phyloP scores from a whole-genome alignment of 2,329 filamentous ascomycete species.

The Fusarium sp. region DNA sequence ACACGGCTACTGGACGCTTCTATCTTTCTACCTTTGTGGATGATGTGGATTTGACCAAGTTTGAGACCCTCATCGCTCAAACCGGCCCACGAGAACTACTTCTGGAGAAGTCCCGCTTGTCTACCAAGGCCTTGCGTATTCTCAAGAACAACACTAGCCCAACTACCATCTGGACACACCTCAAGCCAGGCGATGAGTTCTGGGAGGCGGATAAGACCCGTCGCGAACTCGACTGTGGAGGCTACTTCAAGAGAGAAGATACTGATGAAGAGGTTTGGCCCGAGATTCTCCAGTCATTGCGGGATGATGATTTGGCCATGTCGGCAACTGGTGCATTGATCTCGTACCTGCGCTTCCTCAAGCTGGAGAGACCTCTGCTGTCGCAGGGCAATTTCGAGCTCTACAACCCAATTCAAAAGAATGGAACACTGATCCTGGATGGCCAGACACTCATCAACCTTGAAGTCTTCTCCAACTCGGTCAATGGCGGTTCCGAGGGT shows the following conservation, averaged over 20 bases:
- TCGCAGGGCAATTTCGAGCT: constrained; percentile 89
- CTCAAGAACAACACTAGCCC: constrained; percentile 94
- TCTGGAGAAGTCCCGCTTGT: constrained; percentile 86
- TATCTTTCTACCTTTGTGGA: constrained; percentile 92
- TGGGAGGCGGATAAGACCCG: constrained; percentile 85
- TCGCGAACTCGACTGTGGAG: constrained; percentile 79
- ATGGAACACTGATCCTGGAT: constrained; percentile 90
- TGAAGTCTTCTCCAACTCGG: constrained; percentile 94
- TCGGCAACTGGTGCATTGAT: constrained; percentile 89
- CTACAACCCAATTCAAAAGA: constrained; percentile 91
- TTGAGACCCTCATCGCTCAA: constrained; percentile 96
- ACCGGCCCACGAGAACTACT: constrained; percentile 87
- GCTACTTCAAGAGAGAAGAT: constrained; percentile 76
- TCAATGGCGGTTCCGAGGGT: constrained; percentile 83
- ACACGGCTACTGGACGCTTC: constrained; percentile 95
- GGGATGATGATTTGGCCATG: constrained; percentile 83
- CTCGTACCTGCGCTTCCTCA: constrained; percentile 85
- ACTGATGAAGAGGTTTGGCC: constrained; percentile 75
- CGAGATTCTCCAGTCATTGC: constrained; percentile 72
- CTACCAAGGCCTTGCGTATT: constrained; percentile 88
- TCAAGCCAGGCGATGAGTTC: constrained; percentile 89
- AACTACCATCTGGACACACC: constrained; percentile 92
- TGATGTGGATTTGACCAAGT: constrained; percentile 92
- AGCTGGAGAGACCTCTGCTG: constrained; percentile 86
- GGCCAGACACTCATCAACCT: constrained; percentile 97